phyloP scores from a whole-genome alignment of 2,329 filamentous ascomycete genomes.

The Neoascochyta sp. region DNA sequence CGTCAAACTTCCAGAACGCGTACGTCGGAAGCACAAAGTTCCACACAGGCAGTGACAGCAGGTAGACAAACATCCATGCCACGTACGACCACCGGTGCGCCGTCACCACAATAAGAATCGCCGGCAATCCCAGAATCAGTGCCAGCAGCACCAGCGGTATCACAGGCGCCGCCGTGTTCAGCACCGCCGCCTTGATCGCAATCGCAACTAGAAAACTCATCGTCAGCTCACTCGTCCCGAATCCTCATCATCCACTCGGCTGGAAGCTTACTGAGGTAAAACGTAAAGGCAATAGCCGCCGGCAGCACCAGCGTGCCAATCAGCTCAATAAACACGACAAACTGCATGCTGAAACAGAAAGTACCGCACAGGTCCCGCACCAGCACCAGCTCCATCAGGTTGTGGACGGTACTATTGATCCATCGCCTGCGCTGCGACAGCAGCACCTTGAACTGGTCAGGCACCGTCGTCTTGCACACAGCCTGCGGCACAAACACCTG shows the following conservation, averaged over 20 bases:
- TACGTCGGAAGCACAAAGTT: constrained; percentile 94
- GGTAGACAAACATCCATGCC: constrained; percentile 94
- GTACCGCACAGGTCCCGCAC: constrained; percentile 96
- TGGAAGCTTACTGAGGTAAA: constrained; percentile 77
- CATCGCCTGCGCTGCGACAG: constrained; percentile 92
- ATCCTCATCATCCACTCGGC: no score
- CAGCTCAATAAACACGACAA: constrained; percentile 92
- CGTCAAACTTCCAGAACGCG: constrained; percentile 99
- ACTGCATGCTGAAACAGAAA: constrained; percentile 99
- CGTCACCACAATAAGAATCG: constrained; percentile 85
- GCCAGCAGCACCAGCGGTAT: constrained; percentile 87
- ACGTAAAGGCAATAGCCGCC: constrained; percentile 92
- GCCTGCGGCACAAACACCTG: constrained; percentile 98
- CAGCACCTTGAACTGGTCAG: constrained; percentile 85
- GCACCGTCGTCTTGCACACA: constrained; percentile 97
- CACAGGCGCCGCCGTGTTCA: constrained; percentile 61
- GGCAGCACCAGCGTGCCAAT: constrained; percentile 92
- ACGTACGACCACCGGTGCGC: constrained; percentile 92
- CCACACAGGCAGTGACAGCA: constrained; percentile 90
- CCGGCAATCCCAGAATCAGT: constrained; percentile 89
- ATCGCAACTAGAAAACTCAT: constrained; percentile 63
- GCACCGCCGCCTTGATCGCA: constrained; percentile 67
- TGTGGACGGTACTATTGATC: constrained; percentile 99
- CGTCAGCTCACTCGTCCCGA: no score
- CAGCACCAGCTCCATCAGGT: constrained; percentile 93